Evolutionary conservation across 441 rosid species (phyloP).

Genomic region (Biscutella auriculata): DNA sequence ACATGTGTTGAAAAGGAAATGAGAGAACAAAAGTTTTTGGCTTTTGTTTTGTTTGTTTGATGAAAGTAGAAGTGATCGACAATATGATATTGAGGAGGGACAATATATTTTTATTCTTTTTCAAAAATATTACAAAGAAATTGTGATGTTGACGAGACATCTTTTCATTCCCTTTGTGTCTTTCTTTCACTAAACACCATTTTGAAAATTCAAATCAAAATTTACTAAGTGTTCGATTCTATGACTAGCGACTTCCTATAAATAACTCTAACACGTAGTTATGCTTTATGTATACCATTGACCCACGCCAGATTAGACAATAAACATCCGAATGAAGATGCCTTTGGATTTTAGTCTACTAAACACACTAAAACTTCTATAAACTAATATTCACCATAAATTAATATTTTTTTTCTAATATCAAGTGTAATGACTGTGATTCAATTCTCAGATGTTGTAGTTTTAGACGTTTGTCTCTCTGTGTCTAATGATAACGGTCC

Average conservation of each 20-base stretch:
- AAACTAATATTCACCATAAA: too few species aligned
- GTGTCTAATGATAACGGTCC: too few species aligned
- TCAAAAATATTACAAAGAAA: neutral
- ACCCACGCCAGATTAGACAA: conserved; percentile 5
- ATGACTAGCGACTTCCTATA: neutral
- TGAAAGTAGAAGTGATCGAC: conserved; percentile 17
- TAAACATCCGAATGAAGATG: neutral
- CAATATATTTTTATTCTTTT: neutral
- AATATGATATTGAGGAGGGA: conserved; percentile 12
- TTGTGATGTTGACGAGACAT: conserved; percentile 21
- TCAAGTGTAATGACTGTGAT: too few species aligned
- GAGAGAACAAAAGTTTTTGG: neutral
- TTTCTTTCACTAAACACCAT: neutral
- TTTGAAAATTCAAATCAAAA: conserved; percentile 1
- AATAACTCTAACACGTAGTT: neutral
- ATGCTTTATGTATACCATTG: neutral
- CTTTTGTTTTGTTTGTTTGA: conserved; percentile 10
- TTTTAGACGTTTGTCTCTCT: too few species aligned
- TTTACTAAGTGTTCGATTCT: neutral
- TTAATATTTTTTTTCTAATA: too few species aligned
- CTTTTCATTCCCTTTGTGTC: conserved; percentile 17
- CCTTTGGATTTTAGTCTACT: neutral
- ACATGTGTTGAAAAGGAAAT: neutral
- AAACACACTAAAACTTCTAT: too few species aligned
- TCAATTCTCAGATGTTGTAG: too few species aligned